These are phyloP conservation scores for Penicillium alfredii DNA, from an alignment of 495 filamentous ascomycete genomes.

Conservation along the genomic window DNA sequence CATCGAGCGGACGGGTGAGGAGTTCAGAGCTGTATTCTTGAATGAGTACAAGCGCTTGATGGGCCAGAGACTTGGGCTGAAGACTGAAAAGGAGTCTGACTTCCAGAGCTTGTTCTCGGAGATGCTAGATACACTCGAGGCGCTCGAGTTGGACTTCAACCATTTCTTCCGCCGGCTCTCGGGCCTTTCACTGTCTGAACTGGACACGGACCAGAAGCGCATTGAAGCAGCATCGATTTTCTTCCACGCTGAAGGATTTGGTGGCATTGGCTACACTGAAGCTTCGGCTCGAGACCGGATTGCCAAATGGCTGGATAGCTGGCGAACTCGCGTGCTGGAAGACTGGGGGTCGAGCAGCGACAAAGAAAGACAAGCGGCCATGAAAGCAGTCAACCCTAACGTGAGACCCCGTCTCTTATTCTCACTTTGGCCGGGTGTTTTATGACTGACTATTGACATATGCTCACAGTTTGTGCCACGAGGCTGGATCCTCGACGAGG, in stretches of 20 bases:
- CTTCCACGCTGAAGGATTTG: slow-evolving; percentile 62
- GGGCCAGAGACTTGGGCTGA: slow-evolving; percentile 69
- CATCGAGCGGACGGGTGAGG: slow-evolving; percentile 70
- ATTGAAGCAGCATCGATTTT: slow-evolving; percentile 56
- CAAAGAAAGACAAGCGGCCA: slow-evolving; percentile 55
- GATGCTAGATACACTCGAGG: slow-evolving; percentile 75
- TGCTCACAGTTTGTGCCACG: slow-evolving; percentile 65
- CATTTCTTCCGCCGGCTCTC: slow-evolving; percentile 81
- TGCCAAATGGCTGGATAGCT: slow-evolving; percentile 68
- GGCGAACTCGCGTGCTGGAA: slow-evolving; percentile 59
- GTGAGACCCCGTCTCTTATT: slow-evolving; percentile 24
- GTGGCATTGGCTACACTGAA: slow-evolving; percentile 51
- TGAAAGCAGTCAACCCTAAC: slow-evolving; percentile 85
- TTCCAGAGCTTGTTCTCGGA: slow-evolving; percentile 73
- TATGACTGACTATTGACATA: slow-evolving; percentile 3
- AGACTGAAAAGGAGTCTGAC: slow-evolving; percentile 56
- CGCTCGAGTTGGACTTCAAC: slow-evolving; percentile 79
- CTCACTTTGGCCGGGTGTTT: neutral
- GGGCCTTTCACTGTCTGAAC: slow-evolving; percentile 45
- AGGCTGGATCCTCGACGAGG: slow-evolving; percentile 87
- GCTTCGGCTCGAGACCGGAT: slow-evolving; percentile 55
- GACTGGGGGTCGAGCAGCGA: slow-evolving; percentile 63
- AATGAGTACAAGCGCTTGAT: slow-evolving; percentile 82
- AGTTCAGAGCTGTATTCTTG: slow-evolving; percentile 81
- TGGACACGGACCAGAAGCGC: slow-evolving; percentile 56